A percentile compares a stretch with the other conserved stretches of the same genome.
These are phyloP conservation scores for Leptographium wingfieldii DNA, from an alignment of 2,329 filamentous ascomycete species.

Conservation along the genomic window DNA sequence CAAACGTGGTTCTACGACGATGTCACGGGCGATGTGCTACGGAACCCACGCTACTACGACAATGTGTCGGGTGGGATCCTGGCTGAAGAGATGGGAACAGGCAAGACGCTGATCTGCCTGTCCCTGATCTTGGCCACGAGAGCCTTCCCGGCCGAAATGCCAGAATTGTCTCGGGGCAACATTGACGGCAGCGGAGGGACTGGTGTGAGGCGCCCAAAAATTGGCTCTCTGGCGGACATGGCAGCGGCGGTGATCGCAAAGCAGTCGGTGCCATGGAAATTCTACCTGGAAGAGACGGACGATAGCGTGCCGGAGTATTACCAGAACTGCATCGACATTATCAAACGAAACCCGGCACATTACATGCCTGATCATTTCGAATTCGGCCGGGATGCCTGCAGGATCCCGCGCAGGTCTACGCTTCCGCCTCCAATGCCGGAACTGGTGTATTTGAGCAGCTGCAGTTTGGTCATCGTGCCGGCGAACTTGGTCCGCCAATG, in stretches of 20 bases:
- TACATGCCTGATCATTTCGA: constrained; percentile 42
- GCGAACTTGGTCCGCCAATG: constrained; percentile 77
- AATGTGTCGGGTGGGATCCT: constrained; percentile 63
- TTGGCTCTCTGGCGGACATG: constrained; percentile 62
- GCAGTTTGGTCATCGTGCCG: constrained; percentile 70
- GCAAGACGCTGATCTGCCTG: constrained; percentile 83
- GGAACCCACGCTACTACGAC: constrained; percentile 61
- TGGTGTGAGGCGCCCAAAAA: constrained; percentile 26
- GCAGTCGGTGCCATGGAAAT: constrained; percentile 57
- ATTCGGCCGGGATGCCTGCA: constrained; percentile 15
- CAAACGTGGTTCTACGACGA: constrained; percentile 56
- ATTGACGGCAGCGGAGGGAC: constrained; percentile 14
- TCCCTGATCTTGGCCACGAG: constrained; percentile 63
- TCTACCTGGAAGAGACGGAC: constrained; percentile 36
- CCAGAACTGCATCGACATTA: constrained; percentile 38
- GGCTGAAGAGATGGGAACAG: constrained; percentile 68
- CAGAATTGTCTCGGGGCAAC: constrained; percentile 40
- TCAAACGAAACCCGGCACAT: constrained; percentile 43
- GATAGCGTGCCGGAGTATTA: constrained; percentile 36
- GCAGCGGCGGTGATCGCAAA: constrained; percentile 54
- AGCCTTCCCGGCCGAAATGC: constrained; percentile 51
- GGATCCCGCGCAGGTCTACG: neutral
- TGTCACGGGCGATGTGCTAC: constrained; percentile 47
- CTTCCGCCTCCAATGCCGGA: constrained; percentile 17
- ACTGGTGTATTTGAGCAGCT: constrained; percentile 50